Conservation (phyloP, 495 filamentous ascomycete genomes). For the Penicillium fimorum region DNA sequence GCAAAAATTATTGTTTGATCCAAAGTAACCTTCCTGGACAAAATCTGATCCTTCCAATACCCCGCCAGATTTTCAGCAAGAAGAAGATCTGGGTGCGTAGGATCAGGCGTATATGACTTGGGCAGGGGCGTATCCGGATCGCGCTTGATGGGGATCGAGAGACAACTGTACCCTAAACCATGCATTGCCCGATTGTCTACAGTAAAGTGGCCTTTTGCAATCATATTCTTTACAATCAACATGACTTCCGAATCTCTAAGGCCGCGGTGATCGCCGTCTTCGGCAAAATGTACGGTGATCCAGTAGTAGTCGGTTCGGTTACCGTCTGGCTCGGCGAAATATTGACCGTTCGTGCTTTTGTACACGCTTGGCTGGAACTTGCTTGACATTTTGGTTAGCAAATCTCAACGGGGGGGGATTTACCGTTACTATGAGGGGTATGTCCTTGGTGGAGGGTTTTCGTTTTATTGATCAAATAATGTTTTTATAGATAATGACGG, state of each 20-base stretch:
- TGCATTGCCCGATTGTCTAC: background rate
- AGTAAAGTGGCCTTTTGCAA: background rate
- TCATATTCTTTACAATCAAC: background rate
- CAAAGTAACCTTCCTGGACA: background rate
- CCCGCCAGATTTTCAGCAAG: background rate
- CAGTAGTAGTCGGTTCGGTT: slow-evolving; percentile 6
- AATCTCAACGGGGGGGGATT: background rate
- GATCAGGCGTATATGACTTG: background rate
- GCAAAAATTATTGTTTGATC: background rate
- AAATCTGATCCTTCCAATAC: background rate
- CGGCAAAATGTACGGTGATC: background rate
- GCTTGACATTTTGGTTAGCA: background rate
- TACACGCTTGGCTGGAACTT: slow-evolving; percentile 3
- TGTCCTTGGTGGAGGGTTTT: background rate
- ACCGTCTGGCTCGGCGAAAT: background rate
- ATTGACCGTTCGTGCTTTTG: background rate
- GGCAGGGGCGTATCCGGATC: background rate
- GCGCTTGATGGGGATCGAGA: background rate
- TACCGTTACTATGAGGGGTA: background rate
- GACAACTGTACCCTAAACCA: background rate
- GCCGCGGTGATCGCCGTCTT: background rate
- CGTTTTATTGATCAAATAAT: background rate
- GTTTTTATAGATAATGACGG: background rate
- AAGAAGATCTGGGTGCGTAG: background rate
- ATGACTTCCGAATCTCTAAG: background rate